Evolutionary conservation across 2,329 filamentous ascomycete genomes (phyloP).

Genomic region (Trichoderma aggressivum): DNA sequence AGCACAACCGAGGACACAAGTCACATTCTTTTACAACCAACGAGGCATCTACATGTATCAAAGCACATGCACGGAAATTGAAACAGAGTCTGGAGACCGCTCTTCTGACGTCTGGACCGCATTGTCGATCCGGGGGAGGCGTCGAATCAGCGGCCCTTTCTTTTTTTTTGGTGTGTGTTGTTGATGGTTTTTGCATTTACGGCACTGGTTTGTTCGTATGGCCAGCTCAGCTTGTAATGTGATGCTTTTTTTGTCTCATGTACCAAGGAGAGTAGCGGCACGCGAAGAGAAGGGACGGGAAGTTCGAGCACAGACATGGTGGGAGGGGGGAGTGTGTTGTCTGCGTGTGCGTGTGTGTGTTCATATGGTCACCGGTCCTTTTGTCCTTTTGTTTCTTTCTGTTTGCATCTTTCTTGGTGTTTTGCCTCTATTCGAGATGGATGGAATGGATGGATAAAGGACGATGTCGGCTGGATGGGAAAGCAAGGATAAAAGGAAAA

Average conservation of each 20-base stretch:
- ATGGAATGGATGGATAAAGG: neutral
- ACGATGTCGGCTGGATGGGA: neutral
- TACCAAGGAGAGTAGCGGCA: neutral
- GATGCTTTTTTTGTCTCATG: neutral
- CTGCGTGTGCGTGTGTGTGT: neutral
- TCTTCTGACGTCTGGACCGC: slow-evolving; percentile 1
- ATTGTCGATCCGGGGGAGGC: neutral
- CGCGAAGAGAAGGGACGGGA: neutral
- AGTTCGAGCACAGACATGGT: neutral
- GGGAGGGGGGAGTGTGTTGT: neutral
- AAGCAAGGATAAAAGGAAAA: neutral
- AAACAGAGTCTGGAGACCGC: neutral
- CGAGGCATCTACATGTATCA: neutral
- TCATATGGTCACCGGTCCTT: neutral
- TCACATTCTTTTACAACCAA: neutral
- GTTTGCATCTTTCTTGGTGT: neutral
- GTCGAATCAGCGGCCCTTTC: neutral
- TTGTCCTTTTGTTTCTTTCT: neutral
- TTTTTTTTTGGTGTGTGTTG: no score
- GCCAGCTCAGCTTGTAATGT: neutral
- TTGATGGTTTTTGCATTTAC: neutral
- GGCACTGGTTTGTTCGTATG: neutral
- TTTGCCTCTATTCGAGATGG: neutral
- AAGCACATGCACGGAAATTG: neutral
- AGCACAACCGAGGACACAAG: neutral